Conservation (phyloP, 768 basidiomycete species). For the Suillus plorans region DNA sequence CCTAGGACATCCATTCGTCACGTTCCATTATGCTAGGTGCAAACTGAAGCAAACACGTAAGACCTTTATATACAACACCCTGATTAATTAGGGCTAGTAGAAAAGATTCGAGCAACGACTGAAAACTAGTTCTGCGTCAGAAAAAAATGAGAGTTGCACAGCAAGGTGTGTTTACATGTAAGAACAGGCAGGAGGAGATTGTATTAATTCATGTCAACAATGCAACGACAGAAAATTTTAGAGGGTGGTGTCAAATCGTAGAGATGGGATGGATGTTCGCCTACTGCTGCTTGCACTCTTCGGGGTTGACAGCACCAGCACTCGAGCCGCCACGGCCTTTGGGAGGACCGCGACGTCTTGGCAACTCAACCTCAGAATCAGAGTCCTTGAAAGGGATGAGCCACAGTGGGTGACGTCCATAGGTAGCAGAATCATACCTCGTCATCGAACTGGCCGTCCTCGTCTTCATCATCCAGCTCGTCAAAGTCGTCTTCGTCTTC, state of each 20-base stretch:
- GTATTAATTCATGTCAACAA: constrained; percentile 6
- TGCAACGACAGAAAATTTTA: constrained; percentile 3
- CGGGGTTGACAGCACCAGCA: constrained; percentile 51
- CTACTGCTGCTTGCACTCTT: constrained; percentile 94
- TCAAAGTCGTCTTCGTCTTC: constrained; percentile 62
- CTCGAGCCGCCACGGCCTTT: constrained; percentile 51
- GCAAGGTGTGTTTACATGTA: constrained; percentile 4
- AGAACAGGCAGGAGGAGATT: neutral
- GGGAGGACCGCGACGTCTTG: constrained; percentile 57
- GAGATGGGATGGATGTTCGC: constrained; percentile 4
- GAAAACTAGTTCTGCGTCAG: neutral
- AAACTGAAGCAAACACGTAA: neutral
- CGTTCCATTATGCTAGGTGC: constrained; percentile 4
- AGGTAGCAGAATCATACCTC: constrained; percentile 42
- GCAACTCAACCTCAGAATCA: constrained; percentile 65
- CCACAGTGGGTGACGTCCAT: constrained; percentile 15
- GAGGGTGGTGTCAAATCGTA: neutral
- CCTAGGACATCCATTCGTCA: neutral
- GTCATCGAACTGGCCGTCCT: constrained; percentile 57
- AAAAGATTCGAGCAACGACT: constrained; percentile 1
- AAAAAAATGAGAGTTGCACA: constrained; percentile 4
- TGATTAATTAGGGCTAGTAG: constrained; percentile 1
- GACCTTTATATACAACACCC: constrained; percentile 1
- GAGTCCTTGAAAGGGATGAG: constrained; percentile 47
- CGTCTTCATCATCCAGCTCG: constrained; percentile 50